Conservation (phyloP, 73 alveolate genomes). For the Paramecium biaurelia region DNA sequence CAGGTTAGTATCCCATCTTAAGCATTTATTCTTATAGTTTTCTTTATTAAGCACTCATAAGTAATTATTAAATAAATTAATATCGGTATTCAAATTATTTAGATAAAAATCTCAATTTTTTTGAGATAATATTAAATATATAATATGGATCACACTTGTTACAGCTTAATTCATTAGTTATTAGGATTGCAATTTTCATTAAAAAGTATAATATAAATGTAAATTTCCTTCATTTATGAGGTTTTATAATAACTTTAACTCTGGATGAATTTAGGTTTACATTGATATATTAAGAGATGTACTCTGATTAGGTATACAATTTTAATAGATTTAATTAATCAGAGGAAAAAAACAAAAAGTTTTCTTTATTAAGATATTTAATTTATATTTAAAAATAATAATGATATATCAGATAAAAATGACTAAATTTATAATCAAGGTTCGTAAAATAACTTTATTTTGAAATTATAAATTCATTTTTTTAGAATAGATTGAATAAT, state of each 20-base stretch:
- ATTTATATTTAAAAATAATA: too few relatives aligned
- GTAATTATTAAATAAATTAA: neutral
- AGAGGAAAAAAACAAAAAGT: too few relatives aligned
- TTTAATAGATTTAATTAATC: too few relatives aligned
- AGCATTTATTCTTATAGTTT: neutral
- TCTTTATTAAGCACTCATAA: constrained; percentile 26
- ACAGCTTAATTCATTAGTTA: neutral
- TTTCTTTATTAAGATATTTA: neutral
- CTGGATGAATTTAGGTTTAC: neutral
- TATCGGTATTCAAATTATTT: neutral
- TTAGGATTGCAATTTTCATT: neutral
- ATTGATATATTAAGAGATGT: neutral
- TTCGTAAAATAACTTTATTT: neutral
- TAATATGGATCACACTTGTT: neutral
- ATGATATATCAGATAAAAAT: neutral
- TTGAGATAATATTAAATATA: neutral
- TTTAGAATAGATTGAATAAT: neutral
- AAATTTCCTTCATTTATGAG: neutral
- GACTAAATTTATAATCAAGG: neutral
- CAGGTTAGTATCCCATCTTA: neutral
- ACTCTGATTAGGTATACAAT: neutral
- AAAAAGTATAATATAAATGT: too few relatives aligned
- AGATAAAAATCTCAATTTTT: neutral
- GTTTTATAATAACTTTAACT: neutral
- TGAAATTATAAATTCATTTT: too few relatives aligned